Percentiles rank a stretch among this genome's conserved stretches.
Evolutionary conservation across 169 alveolate genomes (phyloP).

Genomic region (Eimeria tenella): DNA sequence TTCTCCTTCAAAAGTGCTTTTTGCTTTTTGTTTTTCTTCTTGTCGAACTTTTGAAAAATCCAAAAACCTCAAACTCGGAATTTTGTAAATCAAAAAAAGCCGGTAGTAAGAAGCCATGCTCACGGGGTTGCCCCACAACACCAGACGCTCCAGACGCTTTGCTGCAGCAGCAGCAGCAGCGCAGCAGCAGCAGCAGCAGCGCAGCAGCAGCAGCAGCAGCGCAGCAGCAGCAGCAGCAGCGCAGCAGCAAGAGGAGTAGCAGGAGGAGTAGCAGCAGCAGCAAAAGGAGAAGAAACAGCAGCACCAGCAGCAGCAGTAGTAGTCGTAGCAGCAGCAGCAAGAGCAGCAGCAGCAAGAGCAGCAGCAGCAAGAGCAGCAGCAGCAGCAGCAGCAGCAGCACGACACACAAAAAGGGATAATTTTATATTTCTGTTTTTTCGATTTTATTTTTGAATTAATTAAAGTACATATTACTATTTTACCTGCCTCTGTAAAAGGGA

Average conservation of each 20-base stretch:
- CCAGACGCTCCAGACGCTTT: constrained; percentile 81
- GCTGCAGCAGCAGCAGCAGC: constrained; percentile 74
- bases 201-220: no score
- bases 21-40: constrained; percentile 85
- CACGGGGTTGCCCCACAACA: constrained; percentile 83
- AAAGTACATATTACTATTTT: no score
- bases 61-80: constrained; percentile 86
- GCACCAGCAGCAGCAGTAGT: not conserved
- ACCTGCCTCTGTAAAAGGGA: no score
- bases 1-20: constrained; percentile 76
- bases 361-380: not conserved
- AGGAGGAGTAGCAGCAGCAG: not conserved
- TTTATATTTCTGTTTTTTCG: no score
- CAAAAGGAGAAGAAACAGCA: not conserved
- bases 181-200: not conserved
- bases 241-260: no score
- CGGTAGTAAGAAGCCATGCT: constrained; percentile 85
- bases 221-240: no score
- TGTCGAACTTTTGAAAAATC: constrained; percentile 85
- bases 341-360: not conserved
- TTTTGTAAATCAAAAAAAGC: constrained; percentile 82
- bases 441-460: no score
- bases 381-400: not conserved
- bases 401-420: no score
- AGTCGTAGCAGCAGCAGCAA: no score